Evolutionary conservation across 83 land plant genomes (phyloP), one percentile per base, ranked within the genome.

Genomic region (Thuja plicata): DNA sequence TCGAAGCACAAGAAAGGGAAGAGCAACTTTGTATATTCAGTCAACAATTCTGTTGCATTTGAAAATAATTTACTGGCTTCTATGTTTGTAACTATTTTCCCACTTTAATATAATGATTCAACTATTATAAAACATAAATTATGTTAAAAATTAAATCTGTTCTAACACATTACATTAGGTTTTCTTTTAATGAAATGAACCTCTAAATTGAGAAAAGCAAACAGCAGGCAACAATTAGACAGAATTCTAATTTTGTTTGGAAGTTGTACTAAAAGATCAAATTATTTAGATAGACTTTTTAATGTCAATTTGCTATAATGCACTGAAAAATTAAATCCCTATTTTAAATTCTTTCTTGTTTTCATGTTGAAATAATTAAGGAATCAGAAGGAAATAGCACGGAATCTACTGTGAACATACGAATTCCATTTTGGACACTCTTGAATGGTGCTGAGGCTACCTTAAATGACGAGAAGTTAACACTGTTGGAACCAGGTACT

Each of bases 381-480:
- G 54, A 30, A 45, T 46, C n/a, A 34, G 52, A 48, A 48, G 85
- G 48, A 48, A 27, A 83, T 46, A 83, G 13, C 32, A n/a, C 10
- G 1, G 35, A 86, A 87, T 94, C 97, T 46, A 93, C 94, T 54
- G 60, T 97, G 84, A 90, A 94, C 71, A 52, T 98, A 78, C 88
- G 99, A 37, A 88, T 97, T 57, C 99, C 99, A 77, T 90, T 80
- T 77, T 98, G 99, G 99, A 90, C 96, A 55, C 35, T 77, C 38
- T 74, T 90, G 71, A 30, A 52, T 48, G 94, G 90, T 79, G 90
- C 92, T 2, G 87, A 88, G 40, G 95, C 95, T 43, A 40, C 35
- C 8, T 80, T 97, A 83, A 96, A 97, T 89, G 92, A 83, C 86
- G 88, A 93, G 74, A 82, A 89, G 46, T 52, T 98, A 45, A n/a